phyloP scores from a whole-genome alignment of 2,329 filamentous ascomycete species.

The Pseudophaeomoniella oleicola region DNA sequence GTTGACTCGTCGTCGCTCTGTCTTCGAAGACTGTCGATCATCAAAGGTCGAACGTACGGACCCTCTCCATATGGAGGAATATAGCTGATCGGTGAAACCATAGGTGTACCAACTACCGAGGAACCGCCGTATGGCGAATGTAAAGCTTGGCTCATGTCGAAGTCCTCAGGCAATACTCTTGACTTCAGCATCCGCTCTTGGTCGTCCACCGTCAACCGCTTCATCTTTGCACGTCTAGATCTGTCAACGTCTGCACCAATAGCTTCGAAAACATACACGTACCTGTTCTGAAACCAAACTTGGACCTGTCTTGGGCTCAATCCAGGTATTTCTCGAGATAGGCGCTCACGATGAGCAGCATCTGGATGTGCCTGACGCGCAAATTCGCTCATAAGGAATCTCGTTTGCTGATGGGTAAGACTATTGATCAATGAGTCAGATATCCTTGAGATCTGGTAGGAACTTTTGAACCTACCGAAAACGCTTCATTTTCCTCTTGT shows the following conservation, averaged over 20 bases:
- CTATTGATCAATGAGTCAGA: conserved; percentile 30
- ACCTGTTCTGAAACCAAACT: conserved; percentile 98
- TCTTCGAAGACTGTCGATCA: conserved; percentile 19
- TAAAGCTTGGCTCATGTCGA: conserved; percentile 45
- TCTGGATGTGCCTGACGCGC: conserved; percentile 89
- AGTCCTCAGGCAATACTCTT: conserved; percentile 42
- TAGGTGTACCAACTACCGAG: conserved; percentile 31
- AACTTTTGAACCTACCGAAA: conserved; percentile 21
- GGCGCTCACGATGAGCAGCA: conserved; percentile 71
- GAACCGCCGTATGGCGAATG: conserved; percentile 36
- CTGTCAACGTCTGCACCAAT: conserved; percentile 3
- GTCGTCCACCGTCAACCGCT: conserved; percentile 45
- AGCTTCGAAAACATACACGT: conserved; percentile 18
- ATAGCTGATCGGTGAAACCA: conserved; percentile 29
- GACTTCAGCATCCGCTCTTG: conserved; percentile 48
- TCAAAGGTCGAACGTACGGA: conserved; percentile 15
- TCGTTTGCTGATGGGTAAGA: conserved; percentile 91
- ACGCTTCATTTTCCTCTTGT: conserved; percentile 29
- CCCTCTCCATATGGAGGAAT: conserved; percentile 23
- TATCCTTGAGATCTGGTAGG: not conserved
- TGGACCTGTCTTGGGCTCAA: conserved; percentile 86
- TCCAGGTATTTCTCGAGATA: conserved; percentile 82
- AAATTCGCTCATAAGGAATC: conserved; percentile 94
- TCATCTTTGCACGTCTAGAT: conserved; percentile 43
- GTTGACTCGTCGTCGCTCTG: conserved; percentile 22